Evolutionary conservation across 208 protist species (phyloP), one percentile per base, ranked within the genome.

Genomic region (Trichomonas vaginalis): DNA sequence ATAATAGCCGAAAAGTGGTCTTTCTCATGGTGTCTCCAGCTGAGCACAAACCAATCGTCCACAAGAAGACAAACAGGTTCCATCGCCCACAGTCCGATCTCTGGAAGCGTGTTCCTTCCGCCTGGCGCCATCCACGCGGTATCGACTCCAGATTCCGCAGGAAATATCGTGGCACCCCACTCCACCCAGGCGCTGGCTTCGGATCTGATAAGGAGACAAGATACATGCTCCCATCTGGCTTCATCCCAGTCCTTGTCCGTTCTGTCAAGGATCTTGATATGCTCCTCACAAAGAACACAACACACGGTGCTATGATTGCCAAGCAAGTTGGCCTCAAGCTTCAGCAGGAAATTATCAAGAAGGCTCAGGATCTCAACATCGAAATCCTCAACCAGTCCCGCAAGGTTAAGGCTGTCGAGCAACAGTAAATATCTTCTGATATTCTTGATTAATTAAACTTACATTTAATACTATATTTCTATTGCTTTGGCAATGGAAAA

Each of bases 201-300:
- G 98, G 99, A 79, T 99, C 98, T 97, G 98, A 98, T 97, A 99
- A 98, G 97, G 97, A 96, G 95, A 99, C 98, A 96, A 98, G 98
- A 97, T 98, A 99, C 97, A 98, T 99, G 96, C 98, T 98, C 95
- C 98, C 98, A 49, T 98, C 98, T 83, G 98, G 99, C 96, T 99
- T 99, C 98, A 98, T 99, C 97, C 98, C 98, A 97, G 99, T 99
- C 97, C 97, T 97, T 95, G 97, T 99, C 95, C 97, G 97, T 97
- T 99, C 98, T 96, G 97, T 97, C 15, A 95, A 95, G 96, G 99
- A 99, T 96, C 98, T 99, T 92, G 98, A 99, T 97, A 98, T 99
- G 97, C 98, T 99, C 45, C 97, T 99, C 45, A 99, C 99, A 98
- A 98, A 99, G 97, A 99, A 99, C 98, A 98, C 98, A 96, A 99